These are phyloP conservation scores for Coprinellus micaceus DNA, from an alignment of 768 basidiomycete species.

Conservation along the genomic window DNA sequence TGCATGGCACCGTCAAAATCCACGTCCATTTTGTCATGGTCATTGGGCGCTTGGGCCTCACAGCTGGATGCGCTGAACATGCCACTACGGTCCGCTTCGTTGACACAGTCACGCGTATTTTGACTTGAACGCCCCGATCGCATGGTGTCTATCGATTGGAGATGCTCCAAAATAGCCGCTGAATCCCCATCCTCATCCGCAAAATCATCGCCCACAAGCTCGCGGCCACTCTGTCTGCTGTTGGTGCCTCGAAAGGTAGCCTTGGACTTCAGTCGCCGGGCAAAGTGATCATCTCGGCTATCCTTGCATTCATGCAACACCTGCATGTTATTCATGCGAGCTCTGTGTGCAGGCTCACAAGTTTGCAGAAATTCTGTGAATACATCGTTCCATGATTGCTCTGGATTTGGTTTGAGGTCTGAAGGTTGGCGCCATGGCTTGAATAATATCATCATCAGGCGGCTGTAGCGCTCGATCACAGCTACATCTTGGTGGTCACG, in stretches of 20 bases:
- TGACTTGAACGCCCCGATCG: background rate
- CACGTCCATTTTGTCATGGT: background rate
- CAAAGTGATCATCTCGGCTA: conserved; percentile 29
- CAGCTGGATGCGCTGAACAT: background rate
- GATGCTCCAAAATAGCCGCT: background rate
- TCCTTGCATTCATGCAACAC: conserved; percentile 38
- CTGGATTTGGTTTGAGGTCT: conserved; percentile 19
- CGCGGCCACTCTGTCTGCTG: background rate
- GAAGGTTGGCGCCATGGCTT: conserved; percentile 33
- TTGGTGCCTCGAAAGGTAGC: background rate
- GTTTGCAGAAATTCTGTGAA: conserved; percentile 18
- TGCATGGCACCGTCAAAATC: too few relatives aligned
- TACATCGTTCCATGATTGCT: conserved; percentile 26
- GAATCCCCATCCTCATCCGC: background rate
- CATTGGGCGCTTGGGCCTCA: background rate
- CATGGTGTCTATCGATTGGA: background rate
- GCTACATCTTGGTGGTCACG: conserved; percentile 19
- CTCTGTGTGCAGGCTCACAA: conserved; percentile 4
- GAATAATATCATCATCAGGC: conserved; percentile 40
- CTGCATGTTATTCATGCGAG: conserved; percentile 38
- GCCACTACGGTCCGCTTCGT: background rate
- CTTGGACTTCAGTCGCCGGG: conserved; percentile 8
- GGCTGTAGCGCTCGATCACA: conserved; percentile 20
- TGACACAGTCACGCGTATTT: background rate
- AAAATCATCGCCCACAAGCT: background rate